These are phyloP conservation scores for Podospora conica DNA, from an alignment of 495 filamentous ascomycete species.

Conservation along the genomic window DNA sequence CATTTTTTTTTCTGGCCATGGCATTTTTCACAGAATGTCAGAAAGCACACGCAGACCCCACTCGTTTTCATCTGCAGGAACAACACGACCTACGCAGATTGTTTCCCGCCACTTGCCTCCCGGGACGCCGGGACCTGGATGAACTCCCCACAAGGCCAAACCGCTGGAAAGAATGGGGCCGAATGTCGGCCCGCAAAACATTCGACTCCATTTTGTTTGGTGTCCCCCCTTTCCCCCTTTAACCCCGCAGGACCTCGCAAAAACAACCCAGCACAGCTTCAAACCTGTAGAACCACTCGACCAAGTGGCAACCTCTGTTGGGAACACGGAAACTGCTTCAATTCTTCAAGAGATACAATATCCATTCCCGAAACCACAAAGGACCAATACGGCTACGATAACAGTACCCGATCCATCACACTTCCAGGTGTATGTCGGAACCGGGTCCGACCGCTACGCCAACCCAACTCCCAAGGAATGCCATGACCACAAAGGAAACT, in stretches of 20 bases:
- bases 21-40: rapidly evolving
- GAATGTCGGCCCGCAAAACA: neutral
- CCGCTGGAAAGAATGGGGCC: no score
- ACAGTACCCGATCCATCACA: neutral
- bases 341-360: neutral
- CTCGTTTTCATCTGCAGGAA: neutral
- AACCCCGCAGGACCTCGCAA: neutral
- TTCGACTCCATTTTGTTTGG: no score
- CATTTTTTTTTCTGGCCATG: no score
- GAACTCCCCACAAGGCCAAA: neutral
- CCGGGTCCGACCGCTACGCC: neutral
- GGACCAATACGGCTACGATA: neutral
- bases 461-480: neutral
- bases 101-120: no score
- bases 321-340: no score
- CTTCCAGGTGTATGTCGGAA: neutral
- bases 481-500: neutral
- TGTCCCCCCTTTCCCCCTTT: neutral
- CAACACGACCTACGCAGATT: no score
- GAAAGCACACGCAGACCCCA: neutral
- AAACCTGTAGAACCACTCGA: no score
- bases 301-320: neutral
- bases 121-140: no score
- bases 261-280: no score
- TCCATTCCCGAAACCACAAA: neutral